These are phyloP conservation scores for Coemansia sp. DNA, from an alignment of 192 early-diverging fungal species.

Conservation along the genomic window DNA sequence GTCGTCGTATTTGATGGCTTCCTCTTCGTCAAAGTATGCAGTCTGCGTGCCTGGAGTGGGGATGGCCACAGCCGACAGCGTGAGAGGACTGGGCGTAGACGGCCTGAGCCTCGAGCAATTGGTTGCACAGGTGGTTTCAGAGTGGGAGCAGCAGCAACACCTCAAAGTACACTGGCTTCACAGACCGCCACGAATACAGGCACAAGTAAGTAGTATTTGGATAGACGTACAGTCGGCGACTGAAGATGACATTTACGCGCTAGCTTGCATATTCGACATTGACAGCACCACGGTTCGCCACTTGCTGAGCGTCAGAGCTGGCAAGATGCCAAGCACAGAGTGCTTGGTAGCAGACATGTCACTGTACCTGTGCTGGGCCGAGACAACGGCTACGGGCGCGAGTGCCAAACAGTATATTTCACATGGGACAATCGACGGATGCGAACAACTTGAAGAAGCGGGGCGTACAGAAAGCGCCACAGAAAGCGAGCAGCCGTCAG, in stretches of 20 bases:
- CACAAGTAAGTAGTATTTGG: slow-evolving; percentile 24
- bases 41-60: slow-evolving; percentile 44
- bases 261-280: slow-evolving; percentile 44
- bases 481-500: slow-evolving; percentile 1
- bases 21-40: slow-evolving; percentile 26
- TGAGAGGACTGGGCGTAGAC: slow-evolving; percentile 20
- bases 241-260: slow-evolving; percentile 28
- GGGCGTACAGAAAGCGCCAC: not conserved
- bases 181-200: not conserved
- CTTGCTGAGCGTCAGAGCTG: slow-evolving; percentile 7
- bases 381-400: slow-evolving; percentile 21
- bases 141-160: slow-evolving; percentile 15
- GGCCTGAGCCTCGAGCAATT: slow-evolving; percentile 17
- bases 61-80: slow-evolving; percentile 6
- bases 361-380: slow-evolving; percentile 52
- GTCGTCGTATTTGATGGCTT: not conserved
- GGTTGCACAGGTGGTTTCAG: slow-evolving; percentile 15
- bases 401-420: slow-evolving; percentile 29
- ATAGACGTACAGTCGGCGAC: slow-evolving; percentile 39
- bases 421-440: slow-evolving; percentile 16
- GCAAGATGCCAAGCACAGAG: slow-evolving; percentile 16
- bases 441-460: not conserved
- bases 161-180: not conserved
- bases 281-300: slow-evolving; percentile 7
- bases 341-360: slow-evolving; percentile 23